phyloP scores from a whole-genome alignment of 2,329 filamentous ascomycete species.

The Xylariaceae sp. region DNA sequence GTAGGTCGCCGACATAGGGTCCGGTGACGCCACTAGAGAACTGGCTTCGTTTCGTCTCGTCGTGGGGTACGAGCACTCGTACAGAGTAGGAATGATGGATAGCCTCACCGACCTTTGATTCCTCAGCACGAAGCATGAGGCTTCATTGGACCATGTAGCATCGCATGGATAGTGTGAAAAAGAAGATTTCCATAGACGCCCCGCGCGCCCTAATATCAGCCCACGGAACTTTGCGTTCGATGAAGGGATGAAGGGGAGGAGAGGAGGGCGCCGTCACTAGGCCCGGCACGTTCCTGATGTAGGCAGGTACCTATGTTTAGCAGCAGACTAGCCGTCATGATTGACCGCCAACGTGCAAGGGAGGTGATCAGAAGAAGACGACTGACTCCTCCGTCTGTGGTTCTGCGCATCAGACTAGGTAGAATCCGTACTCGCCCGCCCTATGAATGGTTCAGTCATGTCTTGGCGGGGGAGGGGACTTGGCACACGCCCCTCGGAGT shows the following conservation, averaged over 20 bases:
- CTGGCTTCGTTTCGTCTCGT: too few species aligned
- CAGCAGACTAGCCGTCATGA: neutral
- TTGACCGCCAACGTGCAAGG: neutral
- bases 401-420: neutral
- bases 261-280: neutral
- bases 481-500: too few species aligned
- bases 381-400: neutral
- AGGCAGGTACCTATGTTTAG: neutral
- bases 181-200: too few species aligned
- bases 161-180: too few species aligned
- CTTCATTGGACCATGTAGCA: too few species aligned
- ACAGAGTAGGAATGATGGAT: neutral
- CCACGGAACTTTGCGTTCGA: too few species aligned
- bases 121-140: neutral
- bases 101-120: neutral
- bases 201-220: too few species aligned
- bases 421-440: too few species aligned
- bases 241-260: neutral
- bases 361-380: neutral
- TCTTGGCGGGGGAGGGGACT: too few species aligned
- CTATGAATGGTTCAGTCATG: neutral
- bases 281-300: neutral
- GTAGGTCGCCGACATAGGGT: too few species aligned
- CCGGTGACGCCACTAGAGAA: neutral
- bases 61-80: too few species aligned